Base-by-base conservation (phyloP, 2,329 filamentous ascomycete species). In the Botryotinia calthae region DNA sequence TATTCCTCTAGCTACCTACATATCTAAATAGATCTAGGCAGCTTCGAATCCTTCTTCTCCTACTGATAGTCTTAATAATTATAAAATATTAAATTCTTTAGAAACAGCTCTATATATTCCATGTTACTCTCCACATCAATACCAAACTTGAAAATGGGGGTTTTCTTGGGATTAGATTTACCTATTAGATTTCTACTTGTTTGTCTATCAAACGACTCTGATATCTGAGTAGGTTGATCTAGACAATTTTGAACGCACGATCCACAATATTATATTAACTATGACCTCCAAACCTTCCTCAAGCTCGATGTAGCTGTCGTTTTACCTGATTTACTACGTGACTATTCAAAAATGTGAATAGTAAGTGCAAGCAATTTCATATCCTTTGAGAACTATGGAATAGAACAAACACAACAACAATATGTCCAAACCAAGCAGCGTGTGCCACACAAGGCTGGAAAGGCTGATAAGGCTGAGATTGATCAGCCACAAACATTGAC, bases 361-460 rank as follows among this genome's bases (percentile, higher is more conserved):
- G 4, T 62, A 16, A n/a, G n/a, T 44, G 14, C 14, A 28, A 18
- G 4, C n/a, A 63, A 28, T 10, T 22, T 31, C 40, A 9, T 20
- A 20, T 63, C 40, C 4, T 63, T 42, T 44, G 25, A 20, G 25
- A 20, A 6, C 4, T 4, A 31, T 22, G 9, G n/a, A 63, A 44
- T 10, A 61, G 10, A 61, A 61, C 37, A 7, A 61, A 61, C 37
- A 7, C 25, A n/a, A 12, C n/a, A 4, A 44, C 1, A 25, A 34
- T 48, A 34, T 48, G 6, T 34, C 18, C 48, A 65, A 8, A 3
- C 28, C 20, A 34, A 37, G 25, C 44, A 34, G 5, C 31, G 31
- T n/a, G 20, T 14, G 68, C 68, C 56, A 70, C 56, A 44, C 48
- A 37, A 65, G 69, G 69, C 46, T 65, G 54, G 14, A 54, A 31